These are phyloP conservation scores for Termitomyces sp. DNA, from an alignment of 768 basidiomycete genomes.

Conservation along the genomic window DNA sequence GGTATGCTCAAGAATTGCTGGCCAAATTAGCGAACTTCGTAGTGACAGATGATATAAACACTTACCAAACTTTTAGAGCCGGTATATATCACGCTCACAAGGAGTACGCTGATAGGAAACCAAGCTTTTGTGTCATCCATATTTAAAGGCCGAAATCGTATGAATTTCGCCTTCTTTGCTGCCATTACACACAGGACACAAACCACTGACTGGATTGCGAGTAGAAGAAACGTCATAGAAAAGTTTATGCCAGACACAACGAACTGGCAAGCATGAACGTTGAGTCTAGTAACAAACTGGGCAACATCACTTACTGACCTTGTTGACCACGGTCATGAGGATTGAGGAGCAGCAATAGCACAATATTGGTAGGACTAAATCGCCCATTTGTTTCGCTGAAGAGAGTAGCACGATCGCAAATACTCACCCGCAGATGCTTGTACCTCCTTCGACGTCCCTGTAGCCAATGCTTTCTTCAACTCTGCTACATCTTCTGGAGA, in stretches of 20 bases:
- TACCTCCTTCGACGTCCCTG: conserved; percentile 23
- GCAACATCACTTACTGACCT: conserved; percentile 44
- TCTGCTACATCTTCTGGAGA: conserved; percentile 23
- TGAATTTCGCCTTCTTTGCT: conserved; percentile 72
- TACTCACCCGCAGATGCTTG: conserved; percentile 20
- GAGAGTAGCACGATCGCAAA: not conserved
- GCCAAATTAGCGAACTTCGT: not conserved
- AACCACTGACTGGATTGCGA: conserved; percentile 87
- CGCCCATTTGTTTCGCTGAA: not conserved
- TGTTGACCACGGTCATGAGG: conserved; percentile 96
- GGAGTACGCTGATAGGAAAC: conserved; percentile 91
- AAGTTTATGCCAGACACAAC: conserved; percentile 92
- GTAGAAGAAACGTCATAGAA: conserved; percentile 94
- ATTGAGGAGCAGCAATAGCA: conserved; percentile 93
- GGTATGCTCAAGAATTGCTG: conserved; percentile 98
- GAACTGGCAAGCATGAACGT: conserved; percentile 44
- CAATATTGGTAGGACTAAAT: conserved; percentile 68
- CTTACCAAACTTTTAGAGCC: conserved; percentile 94
- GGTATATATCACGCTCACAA: conserved; percentile 95
- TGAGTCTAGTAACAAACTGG: not conserved
- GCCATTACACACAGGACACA: conserved; percentile 71
- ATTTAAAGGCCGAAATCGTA: conserved; percentile 83
- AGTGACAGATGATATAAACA: conserved; percentile 8
- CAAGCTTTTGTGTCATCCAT: conserved; percentile 80
- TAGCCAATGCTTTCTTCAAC: conserved; percentile 29